A percentile compares a stretch with the other conserved stretches of the same genome.
These are phyloP conservation scores for Calonectria crousiana DNA, from an alignment of 2,329 filamentous ascomycete species.

Conservation along the genomic window DNA sequence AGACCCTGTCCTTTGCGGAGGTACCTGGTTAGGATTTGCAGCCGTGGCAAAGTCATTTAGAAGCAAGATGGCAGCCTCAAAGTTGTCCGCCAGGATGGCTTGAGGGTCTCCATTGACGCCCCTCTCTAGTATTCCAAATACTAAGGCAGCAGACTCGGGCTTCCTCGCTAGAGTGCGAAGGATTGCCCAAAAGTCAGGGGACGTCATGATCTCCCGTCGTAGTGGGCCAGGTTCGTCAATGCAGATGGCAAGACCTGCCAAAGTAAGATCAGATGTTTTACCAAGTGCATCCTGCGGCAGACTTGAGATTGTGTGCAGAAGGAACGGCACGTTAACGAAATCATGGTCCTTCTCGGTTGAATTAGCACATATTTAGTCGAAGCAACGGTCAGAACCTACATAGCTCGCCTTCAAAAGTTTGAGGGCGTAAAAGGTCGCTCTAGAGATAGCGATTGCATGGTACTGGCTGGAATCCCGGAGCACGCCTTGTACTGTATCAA, in stretches of 20 bases:
- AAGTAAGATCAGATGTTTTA: conserved; percentile 79
- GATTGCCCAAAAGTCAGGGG: conserved; percentile 96
- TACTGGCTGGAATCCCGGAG: conserved; percentile 83
- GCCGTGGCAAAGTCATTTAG: conserved; percentile 92
- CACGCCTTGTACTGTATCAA: conserved; percentile 83
- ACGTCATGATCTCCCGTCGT: conserved; percentile 93
- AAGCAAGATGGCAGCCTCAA: conserved; percentile 86
- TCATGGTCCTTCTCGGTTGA: conserved; percentile 76
- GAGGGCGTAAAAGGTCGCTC: conserved; percentile 89
- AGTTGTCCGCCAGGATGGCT: conserved; percentile 94
- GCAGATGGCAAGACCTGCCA: conserved; percentile 84
- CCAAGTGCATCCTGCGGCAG: conserved; percentile 83
- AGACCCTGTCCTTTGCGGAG: conserved; percentile 76
- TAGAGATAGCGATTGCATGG: conserved; percentile 86
- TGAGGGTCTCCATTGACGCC: conserved; percentile 80
- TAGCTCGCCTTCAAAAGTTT: conserved; percentile 86
- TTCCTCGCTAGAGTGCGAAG: conserved; percentile 80
- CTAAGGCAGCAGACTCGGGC: conserved; percentile 77
- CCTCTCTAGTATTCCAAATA: conserved; percentile 89
- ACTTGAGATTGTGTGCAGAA: conserved; percentile 91
- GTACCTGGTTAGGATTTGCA: conserved; percentile 77
- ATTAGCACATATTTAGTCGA: conserved; percentile 31
- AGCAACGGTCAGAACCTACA: conserved; percentile 64
- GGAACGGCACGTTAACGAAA: conserved; percentile 90
- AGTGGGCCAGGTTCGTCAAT: conserved; percentile 82